Conservation (phyloP, 352 stramenopile species). For the Globisporangium megalacanthum region DNA sequence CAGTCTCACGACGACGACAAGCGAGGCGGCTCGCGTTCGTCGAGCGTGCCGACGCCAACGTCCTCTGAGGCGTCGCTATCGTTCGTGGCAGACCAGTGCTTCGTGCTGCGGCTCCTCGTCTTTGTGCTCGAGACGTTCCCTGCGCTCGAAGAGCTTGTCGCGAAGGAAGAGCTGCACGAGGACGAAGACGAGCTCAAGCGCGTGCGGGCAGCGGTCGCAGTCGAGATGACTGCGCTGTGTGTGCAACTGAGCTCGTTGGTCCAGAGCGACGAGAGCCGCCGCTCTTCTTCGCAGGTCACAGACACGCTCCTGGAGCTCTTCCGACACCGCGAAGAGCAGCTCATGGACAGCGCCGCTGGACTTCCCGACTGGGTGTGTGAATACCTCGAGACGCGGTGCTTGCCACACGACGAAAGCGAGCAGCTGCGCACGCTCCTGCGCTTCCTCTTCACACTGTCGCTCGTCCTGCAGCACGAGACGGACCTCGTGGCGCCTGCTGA, state of each 20-base stretch:
- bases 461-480: slow-evolving; percentile 50
- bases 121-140: slow-evolving; percentile 60
- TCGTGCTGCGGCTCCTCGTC: slow-evolving; percentile 54
- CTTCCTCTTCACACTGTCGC: slow-evolving; percentile 37
- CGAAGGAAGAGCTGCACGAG: slow-evolving; percentile 66
- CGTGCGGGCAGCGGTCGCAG: slow-evolving; percentile 38
- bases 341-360: neutral
- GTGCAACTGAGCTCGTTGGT: slow-evolving; percentile 44
- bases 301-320: slow-evolving; percentile 16
- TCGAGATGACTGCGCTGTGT: slow-evolving; percentile 46
- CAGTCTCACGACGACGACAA: neutral
- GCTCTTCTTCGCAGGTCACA: neutral
- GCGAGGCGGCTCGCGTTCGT: neutral
- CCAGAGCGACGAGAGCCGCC: slow-evolving; percentile 10
- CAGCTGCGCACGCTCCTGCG: slow-evolving; percentile 19
- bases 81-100: slow-evolving; percentile 32
- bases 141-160: slow-evolving; percentile 37
- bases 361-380: slow-evolving; percentile 48
- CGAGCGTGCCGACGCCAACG: neutral
- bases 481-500: slow-evolving; percentile 33
- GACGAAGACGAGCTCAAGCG: slow-evolving; percentile 51
- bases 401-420: slow-evolving; percentile 10
- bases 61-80: neutral
- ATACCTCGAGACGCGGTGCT: slow-evolving; percentile 43
- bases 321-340: neutral